Conservation (phyloP, 805 yeast genomes). For the Wickerhamomyces bovis region DNA sequence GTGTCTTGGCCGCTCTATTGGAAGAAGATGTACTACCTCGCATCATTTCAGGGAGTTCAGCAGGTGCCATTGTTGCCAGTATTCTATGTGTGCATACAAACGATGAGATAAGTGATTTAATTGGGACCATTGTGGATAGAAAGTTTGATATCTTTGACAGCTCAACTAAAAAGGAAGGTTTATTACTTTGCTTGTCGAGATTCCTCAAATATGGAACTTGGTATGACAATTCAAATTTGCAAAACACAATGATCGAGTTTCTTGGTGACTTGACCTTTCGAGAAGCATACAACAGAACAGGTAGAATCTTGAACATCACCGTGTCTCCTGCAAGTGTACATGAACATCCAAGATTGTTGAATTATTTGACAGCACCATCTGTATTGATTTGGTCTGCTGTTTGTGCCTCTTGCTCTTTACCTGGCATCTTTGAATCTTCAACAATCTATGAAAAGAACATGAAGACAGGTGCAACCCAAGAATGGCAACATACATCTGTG, state of each 20-base stretch:
- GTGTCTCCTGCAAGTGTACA: constrained; percentile 88
- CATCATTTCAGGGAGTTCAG: constrained; percentile 89
- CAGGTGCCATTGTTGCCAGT: constrained; percentile 93
- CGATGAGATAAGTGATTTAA: constrained; percentile 55
- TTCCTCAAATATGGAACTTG: constrained; percentile 83
- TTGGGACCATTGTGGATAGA: constrained; percentile 39
- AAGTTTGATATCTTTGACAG: constrained; percentile 48
- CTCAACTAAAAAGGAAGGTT: constrained; percentile 31
- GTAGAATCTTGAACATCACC: constrained; percentile 86
- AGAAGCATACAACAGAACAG: constrained; percentile 92
- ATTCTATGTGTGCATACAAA: constrained; percentile 75
- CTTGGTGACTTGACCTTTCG: constrained; percentile 88
- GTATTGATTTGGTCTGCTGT: constrained; percentile 84
- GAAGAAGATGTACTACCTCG: constrained; percentile 76
- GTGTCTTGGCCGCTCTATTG: constrained; percentile 75
- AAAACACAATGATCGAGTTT: constrained; percentile 66
- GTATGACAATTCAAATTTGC: constrained; percentile 71
- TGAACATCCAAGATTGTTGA: constrained; percentile 83
- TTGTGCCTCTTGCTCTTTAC: constrained; percentile 91
- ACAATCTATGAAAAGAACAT: constrained; percentile 80
- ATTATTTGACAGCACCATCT: constrained; percentile 75
- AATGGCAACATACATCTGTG: constrained; percentile 75
- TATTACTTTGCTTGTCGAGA: constrained; percentile 45
- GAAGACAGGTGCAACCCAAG: constrained; percentile 61
- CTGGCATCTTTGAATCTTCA: constrained; percentile 84